phyloP scores from a whole-genome alignment of 2,329 filamentous ascomycete species.

The Endoconidiophora laricicola region DNA sequence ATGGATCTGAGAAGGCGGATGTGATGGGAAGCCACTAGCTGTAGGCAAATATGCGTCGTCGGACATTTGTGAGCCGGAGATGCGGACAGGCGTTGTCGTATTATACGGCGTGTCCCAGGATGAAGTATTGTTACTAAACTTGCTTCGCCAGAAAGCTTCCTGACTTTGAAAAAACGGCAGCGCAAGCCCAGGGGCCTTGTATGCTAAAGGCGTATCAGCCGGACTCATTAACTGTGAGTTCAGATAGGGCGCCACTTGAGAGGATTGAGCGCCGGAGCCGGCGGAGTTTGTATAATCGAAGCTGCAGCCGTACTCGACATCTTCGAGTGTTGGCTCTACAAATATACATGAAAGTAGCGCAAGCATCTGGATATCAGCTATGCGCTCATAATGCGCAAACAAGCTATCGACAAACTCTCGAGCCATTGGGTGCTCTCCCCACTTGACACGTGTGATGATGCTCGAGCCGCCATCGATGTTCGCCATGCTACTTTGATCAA shows the following conservation, averaged over 20 bases:
- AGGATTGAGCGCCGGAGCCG: neutral
- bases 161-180: conserved; percentile 49
- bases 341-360: conserved; percentile 58
- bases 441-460: conserved; percentile 46
- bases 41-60: conserved; percentile 33
- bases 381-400: conserved; percentile 46
- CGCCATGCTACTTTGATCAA: conserved; percentile 8
- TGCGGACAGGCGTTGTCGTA: conserved; percentile 36
- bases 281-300: conserved; percentile 35
- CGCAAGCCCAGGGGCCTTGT: conserved; percentile 50
- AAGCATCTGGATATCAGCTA: conserved; percentile 51
- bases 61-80: conserved; percentile 39
- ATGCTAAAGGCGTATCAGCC: conserved; percentile 43
- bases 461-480: conserved; percentile 9
- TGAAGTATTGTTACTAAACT: conserved; percentile 27
- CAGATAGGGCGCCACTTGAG: neutral
- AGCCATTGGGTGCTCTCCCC: conserved; percentile 49
- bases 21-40: conserved; percentile 20
- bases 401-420: conserved; percentile 42
- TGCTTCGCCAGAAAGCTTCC: conserved; percentile 34
- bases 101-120: conserved; percentile 42
- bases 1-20: conserved; percentile 21
- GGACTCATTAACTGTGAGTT: conserved; percentile 18
- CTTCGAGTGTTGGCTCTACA: conserved; percentile 17
- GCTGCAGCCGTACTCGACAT: conserved; percentile 34